phyloP scores from a whole-genome alignment of 1,284 basidiomycete species.

The Leucoagaricus sp. region DNA sequence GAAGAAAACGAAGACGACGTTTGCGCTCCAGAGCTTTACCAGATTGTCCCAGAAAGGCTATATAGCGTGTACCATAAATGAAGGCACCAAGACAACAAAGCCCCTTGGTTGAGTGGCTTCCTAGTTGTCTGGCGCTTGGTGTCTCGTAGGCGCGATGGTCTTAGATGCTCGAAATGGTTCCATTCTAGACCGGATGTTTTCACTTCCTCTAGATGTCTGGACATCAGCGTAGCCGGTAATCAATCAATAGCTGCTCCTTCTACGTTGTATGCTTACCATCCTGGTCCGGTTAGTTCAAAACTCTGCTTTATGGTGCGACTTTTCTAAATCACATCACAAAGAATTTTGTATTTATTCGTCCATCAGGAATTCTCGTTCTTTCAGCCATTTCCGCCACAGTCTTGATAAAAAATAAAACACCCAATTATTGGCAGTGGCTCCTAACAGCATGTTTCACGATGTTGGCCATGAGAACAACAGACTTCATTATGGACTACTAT shows the following conservation, averaged over 20 bases:
- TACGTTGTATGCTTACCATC: neutral
- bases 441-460: conserved; percentile 3
- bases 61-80: too few relatives aligned
- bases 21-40: too few relatives aligned
- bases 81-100: too few relatives aligned
- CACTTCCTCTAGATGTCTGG: neutral
- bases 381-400: neutral
- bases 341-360: neutral
- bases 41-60: too few relatives aligned
- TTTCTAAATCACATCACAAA: too few relatives aligned
- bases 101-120: too few relatives aligned
- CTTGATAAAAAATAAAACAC: neutral
- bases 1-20: too few relatives aligned
- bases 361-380: neutral
- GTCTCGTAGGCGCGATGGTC: too few relatives aligned
- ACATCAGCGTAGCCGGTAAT: neutral
- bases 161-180: too few relatives aligned
- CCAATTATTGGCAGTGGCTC: neutral
- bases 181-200: neutral
- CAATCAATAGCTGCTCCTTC: neutral
- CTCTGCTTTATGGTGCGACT: neutral
- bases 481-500: conserved; percentile 14
- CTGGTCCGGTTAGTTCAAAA: neutral
- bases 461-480: conserved; percentile 15
- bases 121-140: too few relatives aligned